phyloP scores from a whole-genome alignment of 2,329 filamentous ascomycete genomes.

The Calonectria montana region DNA sequence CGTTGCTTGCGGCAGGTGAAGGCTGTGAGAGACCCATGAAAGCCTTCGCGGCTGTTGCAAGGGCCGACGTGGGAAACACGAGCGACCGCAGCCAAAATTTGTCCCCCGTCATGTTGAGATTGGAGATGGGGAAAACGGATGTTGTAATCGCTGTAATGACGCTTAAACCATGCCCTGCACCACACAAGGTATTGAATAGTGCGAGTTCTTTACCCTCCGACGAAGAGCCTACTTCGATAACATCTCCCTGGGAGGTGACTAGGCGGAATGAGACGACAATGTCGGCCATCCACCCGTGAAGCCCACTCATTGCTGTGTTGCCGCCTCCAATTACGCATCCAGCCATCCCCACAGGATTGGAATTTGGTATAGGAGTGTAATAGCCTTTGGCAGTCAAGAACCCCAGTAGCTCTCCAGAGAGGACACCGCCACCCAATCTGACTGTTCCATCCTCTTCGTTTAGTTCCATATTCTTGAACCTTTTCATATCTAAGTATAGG shows the following conservation, averaged over 20 bases:
- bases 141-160: slow-evolving; percentile 46
- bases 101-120: slow-evolving; percentile 41
- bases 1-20: slow-evolving; percentile 25
- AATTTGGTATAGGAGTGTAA: slow-evolving; percentile 46
- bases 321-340: slow-evolving; percentile 44
- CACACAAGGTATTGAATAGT: slow-evolving; percentile 47
- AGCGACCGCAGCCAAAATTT: slow-evolving; percentile 48
- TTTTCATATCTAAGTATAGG: slow-evolving; percentile 48
- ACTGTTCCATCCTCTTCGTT: slow-evolving; percentile 41
- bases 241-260: slow-evolving; percentile 34
- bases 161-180: slow-evolving; percentile 49
- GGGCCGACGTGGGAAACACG: slow-evolving; percentile 40
- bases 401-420: slow-evolving; percentile 42
- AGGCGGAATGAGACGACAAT: slow-evolving; percentile 43
- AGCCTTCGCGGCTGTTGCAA: slow-evolving; percentile 33
- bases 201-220: slow-evolving; percentile 35
- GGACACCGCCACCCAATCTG: slow-evolving; percentile 44
- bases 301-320: slow-evolving; percentile 39
- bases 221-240: slow-evolving; percentile 28
- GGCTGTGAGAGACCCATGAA: slow-evolving; percentile 38
- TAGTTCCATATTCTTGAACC: slow-evolving; percentile 44
- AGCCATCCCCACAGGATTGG: slow-evolving; percentile 43
- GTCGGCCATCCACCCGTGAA: slow-evolving; percentile 49
- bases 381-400: slow-evolving; percentile 38
- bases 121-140: slow-evolving; percentile 34